These are phyloP conservation scores for Luvunga scandens DNA, from an alignment of 345 rosid genomes.

Conservation along the genomic window DNA sequence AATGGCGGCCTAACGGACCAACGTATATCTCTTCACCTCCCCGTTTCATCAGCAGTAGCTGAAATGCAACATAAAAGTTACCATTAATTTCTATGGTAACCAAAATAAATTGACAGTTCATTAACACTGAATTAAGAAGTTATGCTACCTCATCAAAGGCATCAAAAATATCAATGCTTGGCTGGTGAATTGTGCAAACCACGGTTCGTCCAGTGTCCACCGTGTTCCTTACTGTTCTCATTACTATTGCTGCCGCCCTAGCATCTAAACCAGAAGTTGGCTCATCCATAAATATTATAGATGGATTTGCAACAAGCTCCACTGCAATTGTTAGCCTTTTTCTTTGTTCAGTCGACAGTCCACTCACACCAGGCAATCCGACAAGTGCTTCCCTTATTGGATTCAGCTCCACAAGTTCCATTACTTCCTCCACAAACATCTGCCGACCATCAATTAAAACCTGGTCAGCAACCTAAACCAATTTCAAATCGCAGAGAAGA, in stretches of 20 bases:
- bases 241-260: conserved; percentile 75
- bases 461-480: background rate
- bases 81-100: background rate
- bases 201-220: conserved; percentile 74
- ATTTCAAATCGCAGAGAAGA: background rate
- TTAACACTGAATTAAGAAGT: background rate
- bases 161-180: conserved; percentile 66
- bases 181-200: conserved; percentile 75
- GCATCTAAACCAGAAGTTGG: conserved; percentile 79
- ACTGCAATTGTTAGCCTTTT: conserved; percentile 71
- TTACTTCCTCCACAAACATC: conserved; percentile 70
- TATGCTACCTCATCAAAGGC: conserved; percentile 65
- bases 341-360: conserved; percentile 62
- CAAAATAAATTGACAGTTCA: background rate
- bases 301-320: conserved; percentile 72
- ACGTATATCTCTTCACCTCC: conserved; percentile 66
- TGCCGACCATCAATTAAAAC: conserved; percentile 22
- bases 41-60: conserved; percentile 45
- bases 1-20: conserved; percentile 60
- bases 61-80: conserved; percentile 12
- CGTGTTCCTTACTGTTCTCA: conserved; percentile 72
- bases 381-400: conserved; percentile 51
- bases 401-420: conserved; percentile 69
- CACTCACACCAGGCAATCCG: conserved; percentile 59
- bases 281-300: conserved; percentile 75